Evolutionary conservation across 2,329 filamentous ascomycete species (phyloP).

Genomic region (Macrophomina pseudophaseolina): DNA sequence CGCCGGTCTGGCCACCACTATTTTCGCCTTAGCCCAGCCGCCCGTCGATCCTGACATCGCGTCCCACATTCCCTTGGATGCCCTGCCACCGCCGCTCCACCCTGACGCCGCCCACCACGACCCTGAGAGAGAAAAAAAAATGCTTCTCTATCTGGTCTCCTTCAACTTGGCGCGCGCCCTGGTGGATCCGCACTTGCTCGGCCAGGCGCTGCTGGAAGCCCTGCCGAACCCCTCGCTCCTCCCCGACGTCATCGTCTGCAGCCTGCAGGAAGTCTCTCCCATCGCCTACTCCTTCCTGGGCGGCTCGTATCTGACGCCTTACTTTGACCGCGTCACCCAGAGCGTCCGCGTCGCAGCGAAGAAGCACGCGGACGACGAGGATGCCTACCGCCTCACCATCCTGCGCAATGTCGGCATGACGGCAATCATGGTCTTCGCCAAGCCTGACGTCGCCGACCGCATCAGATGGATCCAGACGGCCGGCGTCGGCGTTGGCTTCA

Average conservation of each 20-base stretch:
- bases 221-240: slow-evolving; percentile 55
- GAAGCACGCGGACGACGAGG: slow-evolving; percentile 45
- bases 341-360: slow-evolving; percentile 73
- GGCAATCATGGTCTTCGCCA: slow-evolving; percentile 82
- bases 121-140: slow-evolving; percentile 1
- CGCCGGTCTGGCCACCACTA: not conserved
- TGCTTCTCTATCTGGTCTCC: slow-evolving; percentile 72
- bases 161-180: slow-evolving; percentile 84
- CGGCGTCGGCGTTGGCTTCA: slow-evolving; percentile 81
- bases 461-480: slow-evolving; percentile 74
- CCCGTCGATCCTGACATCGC: not conserved
- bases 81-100: slow-evolving; percentile 36
- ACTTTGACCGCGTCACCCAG: slow-evolving; percentile 72
- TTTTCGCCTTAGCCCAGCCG: too few species aligned
- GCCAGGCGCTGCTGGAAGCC: slow-evolving; percentile 40
- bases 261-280: slow-evolving; percentile 87
- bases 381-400: slow-evolving; percentile 71
- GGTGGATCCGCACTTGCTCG: slow-evolving; percentile 73
- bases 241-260: slow-evolving; percentile 69
- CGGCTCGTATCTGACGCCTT: slow-evolving; percentile 76
- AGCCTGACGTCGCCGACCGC: slow-evolving; percentile 60
- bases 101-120: slow-evolving; percentile 54
- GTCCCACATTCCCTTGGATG: slow-evolving; percentile 18
- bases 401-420: slow-evolving; percentile 86
- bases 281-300: slow-evolving; percentile 85